Evolutionary conservation across 352 stramenopile species (phyloP), one percentile per base, ranked within the genome.

Genomic region (Phytophthora citrophthora): DNA sequence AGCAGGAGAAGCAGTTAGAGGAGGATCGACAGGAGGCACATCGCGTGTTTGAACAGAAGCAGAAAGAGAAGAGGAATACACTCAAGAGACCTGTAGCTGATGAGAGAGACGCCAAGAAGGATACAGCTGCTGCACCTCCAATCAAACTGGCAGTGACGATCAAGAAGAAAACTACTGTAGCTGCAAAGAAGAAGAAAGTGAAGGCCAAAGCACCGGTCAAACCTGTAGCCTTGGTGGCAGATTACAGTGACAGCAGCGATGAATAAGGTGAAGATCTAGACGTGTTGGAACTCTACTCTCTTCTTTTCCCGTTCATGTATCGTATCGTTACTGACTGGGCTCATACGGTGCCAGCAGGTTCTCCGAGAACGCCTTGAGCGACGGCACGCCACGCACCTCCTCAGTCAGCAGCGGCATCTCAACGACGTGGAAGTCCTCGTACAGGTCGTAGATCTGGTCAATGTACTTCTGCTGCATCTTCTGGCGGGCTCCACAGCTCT

Each of bases 401-500:
- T 99, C 95, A 72, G 98, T 98, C 66, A 99, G 82, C 50, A 99
- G 81, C 20, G 98, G 98, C 96, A 99, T 99, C 65, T 99, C 88
- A 4, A 98, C 88, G n/a, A 99, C 96, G 80, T 99, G 97, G 73
- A 99, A 99, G 68, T 99, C 97, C 68, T 93, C 87, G 79, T 99
- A 99, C 34, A 99, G 79, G 81, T 99, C 97, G 78, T 99, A 99
- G 76, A 99, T 99, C 83, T 99, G 97, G 63, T 98, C 96, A 68
- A 99, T 99, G 84, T 99, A 99, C 81, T 99, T 99, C 79, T 99
- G 97, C 86, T 99, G 98, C 97, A 99, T 99, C 76, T 97, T 94
- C 67, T 99, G 98, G 68, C 98, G 90, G 15, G 97, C 95, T 51
- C 92, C 86, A 73, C 97, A 98, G 89, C 99, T 99, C 68, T 88